A percentile compares a stretch with the other conserved stretches of the same genome.
These are phyloP conservation scores for Aspergillus brasiliensis DNA, from an alignment of 2,329 filamentous ascomycete species.

Conservation along the genomic window DNA sequence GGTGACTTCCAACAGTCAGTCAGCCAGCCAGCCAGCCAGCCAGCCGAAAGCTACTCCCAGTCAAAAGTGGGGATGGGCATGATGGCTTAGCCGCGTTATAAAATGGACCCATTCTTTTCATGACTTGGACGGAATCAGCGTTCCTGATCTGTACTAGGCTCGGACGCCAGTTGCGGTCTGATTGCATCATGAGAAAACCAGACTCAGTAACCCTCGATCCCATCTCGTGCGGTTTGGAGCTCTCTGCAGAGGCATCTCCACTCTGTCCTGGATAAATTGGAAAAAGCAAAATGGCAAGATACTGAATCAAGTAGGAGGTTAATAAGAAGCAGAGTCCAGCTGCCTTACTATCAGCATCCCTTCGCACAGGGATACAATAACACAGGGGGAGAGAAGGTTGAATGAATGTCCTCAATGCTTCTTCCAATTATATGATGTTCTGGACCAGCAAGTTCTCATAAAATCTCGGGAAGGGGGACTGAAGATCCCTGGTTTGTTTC, in stretches of 20 bases:
- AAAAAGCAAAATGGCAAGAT: neutral
- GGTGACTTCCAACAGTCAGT: neutral
- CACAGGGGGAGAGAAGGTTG: neutral
- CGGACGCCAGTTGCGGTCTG: neutral
- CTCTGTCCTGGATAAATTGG: neutral
- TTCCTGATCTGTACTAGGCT: neutral
- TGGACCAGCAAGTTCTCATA: neutral
- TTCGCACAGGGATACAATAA: neutral
- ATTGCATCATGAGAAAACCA: neutral
- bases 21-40: neutral
- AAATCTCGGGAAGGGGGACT: neutral
- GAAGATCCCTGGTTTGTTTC: slow-evolving; percentile 3
- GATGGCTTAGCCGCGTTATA: neutral
- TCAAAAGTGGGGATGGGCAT: neutral
- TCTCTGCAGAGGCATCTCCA: neutral
- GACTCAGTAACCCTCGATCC: neutral
- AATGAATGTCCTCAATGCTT: neutral
- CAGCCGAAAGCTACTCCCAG: neutral
- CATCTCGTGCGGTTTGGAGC: neutral
- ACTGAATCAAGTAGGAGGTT: neutral
- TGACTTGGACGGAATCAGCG: neutral
- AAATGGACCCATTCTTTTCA: neutral
- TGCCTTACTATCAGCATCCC: neutral
- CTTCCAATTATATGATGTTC: neutral
- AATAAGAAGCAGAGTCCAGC: neutral